Base-by-base conservation (phyloP, 1,284 basidiomycete genomes). In the Ceratobasidium sp. region DNA sequence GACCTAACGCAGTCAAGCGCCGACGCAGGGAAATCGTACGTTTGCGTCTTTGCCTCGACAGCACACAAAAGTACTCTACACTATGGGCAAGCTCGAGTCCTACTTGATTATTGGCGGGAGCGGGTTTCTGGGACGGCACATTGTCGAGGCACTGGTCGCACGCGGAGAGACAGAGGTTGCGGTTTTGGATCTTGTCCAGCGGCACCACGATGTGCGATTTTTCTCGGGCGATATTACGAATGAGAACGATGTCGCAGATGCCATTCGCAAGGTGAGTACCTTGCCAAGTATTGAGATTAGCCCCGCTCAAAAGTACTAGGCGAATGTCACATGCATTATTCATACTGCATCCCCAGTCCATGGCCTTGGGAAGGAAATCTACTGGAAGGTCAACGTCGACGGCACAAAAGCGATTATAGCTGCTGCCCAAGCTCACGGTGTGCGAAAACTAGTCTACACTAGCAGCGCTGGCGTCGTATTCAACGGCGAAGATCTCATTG, bases 401-500 rank as follows among this genome's bases (percentile, higher is more conserved):
- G 98, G 98, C 23, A 98, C 97, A 0, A 89, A 90, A 81, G 92
- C 93, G 12, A 89, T 99, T 65, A 93, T 99, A 82, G 90, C 92
- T 23, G 94, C 95, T 16, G 94, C 94, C 30, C 86, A 92, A 14
- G 88, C 92, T 38, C 88, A 89, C 54, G 90, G 90, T 20, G 92
- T 99, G 8, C 88, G 88, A 23, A 97, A 98, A 84, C 90, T 99
- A 62, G 95, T 99, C 6, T 99, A 95, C 86, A 99, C 98, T 3
- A 96, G 94, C 81, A 97, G 95, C 65, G 97, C 96, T 1, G 95
- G 96, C 44, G 96, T 99, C 27, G 91, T 97, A 6, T 99, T 96
- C 86, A 93, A 94, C 79, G 97, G 97, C 0, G 85, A 86, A 27
- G 91, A 95, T 83, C 88, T 97, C 65, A 89, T 95, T 81, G 92